Evolutionary conservation across 306 rosid genomes (phyloP).

Genomic region (Argentina anserina): DNA sequence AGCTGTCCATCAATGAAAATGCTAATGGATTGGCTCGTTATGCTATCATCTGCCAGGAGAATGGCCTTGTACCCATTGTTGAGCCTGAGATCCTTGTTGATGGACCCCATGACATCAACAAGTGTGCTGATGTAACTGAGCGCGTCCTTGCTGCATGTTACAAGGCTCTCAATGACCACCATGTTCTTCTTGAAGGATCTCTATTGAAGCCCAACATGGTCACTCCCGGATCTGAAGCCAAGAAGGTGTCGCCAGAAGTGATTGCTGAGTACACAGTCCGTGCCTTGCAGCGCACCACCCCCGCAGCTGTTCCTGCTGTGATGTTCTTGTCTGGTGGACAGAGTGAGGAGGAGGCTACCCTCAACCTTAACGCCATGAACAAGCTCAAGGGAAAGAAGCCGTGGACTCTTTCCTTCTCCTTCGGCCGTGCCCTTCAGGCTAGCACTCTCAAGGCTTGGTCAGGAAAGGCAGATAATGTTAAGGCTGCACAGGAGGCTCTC

Average conservation of each 20-base stretch:
- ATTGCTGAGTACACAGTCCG: slow-evolving; percentile 58
- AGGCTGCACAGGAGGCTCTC: slow-evolving; percentile 59
- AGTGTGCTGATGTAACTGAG: slow-evolving; percentile 62
- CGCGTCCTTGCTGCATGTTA: slow-evolving; percentile 87
- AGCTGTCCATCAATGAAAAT: slow-evolving; percentile 59
- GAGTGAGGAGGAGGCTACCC: slow-evolving; percentile 81
- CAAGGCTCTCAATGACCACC: slow-evolving; percentile 76
- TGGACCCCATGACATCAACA: slow-evolving; percentile 61
- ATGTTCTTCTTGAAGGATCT: slow-evolving; percentile 74
- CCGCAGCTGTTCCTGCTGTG: slow-evolving; percentile 63
- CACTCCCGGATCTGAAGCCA: slow-evolving; percentile 67
- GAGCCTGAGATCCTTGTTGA: slow-evolving; percentile 84
- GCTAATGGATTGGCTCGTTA: slow-evolving; percentile 78
- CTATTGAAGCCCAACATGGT: slow-evolving; percentile 87
- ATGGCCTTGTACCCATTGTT: slow-evolving; percentile 73
- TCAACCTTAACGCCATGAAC: slow-evolving; percentile 77
- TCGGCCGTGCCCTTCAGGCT: slow-evolving; percentile 73
- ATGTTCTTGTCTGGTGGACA: slow-evolving; percentile 83
- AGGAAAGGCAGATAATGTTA: slow-evolving; percentile 55
- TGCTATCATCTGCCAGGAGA: slow-evolving; percentile 73
- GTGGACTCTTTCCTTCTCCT: slow-evolving; percentile 75
- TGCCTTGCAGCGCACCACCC: slow-evolving; percentile 63
- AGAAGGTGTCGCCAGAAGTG: slow-evolving; percentile 58
- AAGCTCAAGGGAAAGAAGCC: slow-evolving; percentile 66
- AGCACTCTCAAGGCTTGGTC: slow-evolving; percentile 79